Evolutionary conservation across 441 rosid genomes (phyloP), one percentile per base, ranked within the genome.

Genomic region (Eruca vesicaria): DNA sequence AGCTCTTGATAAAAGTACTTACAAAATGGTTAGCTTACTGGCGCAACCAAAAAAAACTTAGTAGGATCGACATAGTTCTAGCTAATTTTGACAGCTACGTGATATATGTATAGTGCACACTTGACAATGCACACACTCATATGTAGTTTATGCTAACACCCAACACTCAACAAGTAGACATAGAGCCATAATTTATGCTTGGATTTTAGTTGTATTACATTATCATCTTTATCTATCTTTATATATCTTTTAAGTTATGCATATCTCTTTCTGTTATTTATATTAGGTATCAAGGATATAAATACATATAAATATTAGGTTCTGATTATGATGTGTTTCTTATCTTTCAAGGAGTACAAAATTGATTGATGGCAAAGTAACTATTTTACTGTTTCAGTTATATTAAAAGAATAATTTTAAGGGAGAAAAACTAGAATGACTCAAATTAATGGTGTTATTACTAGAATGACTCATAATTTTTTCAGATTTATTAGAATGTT

Each of bases 31-130:
- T 75, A 63, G 74, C 71, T 78, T 74, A 74, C 62, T 78, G 80
- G 76, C 78, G 76, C 78, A 82, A 48, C 79, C 71, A 80, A 73
- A n/a, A 63, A n/a, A 71, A 83, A 61, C 23, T 32, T 20, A 64
- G 53, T 77, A 33, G 62, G 66, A 53, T 15, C 18, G 14, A 26
- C 45, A 41, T 29, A 33, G 36, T 19, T 78, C 48, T 70, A 31
- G 66, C 50, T 67, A 35, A 66, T 59, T 38, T 71, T 71, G 72
- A 71, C 36, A 68, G 63, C 66, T 72, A 72, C 84, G 76, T 56
- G 68, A 70, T 33, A 56, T 28, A 43, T 59, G 14, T 48, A 33
- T 35, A 35, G 23, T 59, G 58, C 38, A 32, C 26, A 63, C 53
- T 15, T 48, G 61, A 21, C 52, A 57, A 15, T 45, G 53, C 11